Percentiles rank a stretch among this genome's conserved stretches.
Conservation (phyloP, 129 eudicot species). For the Ambrosia trifida region DNA sequence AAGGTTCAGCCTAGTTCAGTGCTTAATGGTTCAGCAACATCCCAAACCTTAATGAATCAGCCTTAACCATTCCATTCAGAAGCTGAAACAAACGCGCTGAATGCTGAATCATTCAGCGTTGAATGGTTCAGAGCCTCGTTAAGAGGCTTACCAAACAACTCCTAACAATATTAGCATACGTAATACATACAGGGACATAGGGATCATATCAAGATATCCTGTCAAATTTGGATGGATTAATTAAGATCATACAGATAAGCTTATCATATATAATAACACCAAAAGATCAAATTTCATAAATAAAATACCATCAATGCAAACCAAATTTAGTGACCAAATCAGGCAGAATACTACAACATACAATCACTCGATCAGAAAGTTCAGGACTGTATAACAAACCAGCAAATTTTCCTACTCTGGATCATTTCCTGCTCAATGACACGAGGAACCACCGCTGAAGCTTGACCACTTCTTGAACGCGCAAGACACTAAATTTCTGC, state of each 20-base stretch:
- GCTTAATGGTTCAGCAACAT: too few relatives aligned
- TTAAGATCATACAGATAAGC: neutral
- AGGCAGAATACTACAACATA: neutral
- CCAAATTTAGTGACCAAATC: neutral
- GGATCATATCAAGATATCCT: conserved; percentile 5
- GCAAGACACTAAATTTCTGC: conserved; percentile 8
- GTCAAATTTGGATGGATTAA: neutral
- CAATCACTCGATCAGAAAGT: conserved; percentile 27
- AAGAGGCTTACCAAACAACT: too few relatives aligned
- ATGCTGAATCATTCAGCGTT: too few relatives aligned
- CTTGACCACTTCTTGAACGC: conserved; percentile 13
- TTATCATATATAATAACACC: neutral
- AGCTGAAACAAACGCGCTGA: too few relatives aligned
- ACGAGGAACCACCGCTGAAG: conserved; percentile 41
- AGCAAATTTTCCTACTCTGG: neutral
- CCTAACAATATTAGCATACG: conserved; percentile 2
- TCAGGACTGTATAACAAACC: conserved; percentile 18
- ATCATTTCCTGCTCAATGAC: conserved; percentile 13
- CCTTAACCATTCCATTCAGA: too few relatives aligned
- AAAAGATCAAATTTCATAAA: neutral
- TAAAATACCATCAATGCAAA: conserved; percentile 2
- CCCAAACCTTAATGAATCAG: too few relatives aligned
- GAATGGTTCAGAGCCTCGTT: too few relatives aligned
- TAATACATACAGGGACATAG: neutral
- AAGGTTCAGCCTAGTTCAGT: too few relatives aligned